Evolutionary conservation across 2,329 filamentous ascomycete genomes (phyloP), one percentile per base, ranked within the genome.

Genomic region (Apiospora pterosperma): DNA sequence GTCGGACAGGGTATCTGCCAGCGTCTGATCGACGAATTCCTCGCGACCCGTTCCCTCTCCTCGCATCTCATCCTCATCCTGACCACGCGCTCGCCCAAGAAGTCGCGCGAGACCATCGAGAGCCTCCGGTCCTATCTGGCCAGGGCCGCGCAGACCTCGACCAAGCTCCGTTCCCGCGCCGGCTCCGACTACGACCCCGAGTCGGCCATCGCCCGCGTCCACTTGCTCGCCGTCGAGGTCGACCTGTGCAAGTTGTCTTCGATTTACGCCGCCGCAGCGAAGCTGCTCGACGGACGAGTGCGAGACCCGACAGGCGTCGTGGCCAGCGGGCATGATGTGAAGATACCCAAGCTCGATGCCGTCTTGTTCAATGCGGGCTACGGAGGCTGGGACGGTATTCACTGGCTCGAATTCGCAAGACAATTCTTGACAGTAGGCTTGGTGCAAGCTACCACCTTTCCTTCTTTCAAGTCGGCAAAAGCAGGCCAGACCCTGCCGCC

Each of bases 11-110:
- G 90, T 63, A 93, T 92, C 70, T 92, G 91, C 75, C 88, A 91
- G 73, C 92, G 93, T 66, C 84, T 97, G 64, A 95, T 97, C 71
- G 92, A 97, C 80, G 92, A 97, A 72, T 97, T 97, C 81, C 87
- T 97, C 66, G 80, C 83, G 65, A 87, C 87, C 14, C 88, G 88
- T 39, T 86, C 90, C 36, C 81, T 87, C 60, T 82, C 83, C 36
- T 85, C 92, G 64, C 88, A 90, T 72, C 86, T 98, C 55, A 86
- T 92, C 70, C 84, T 97, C 63, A 88, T 97, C 68, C 89, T 92
- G 68, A 97, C 93, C 6, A 97, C 95, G 1, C 91, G 95, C 68
- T 90, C 89, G 72, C 75, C 83, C 52, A 79, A 82, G 67, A 97
- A 97, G 80, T 91, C 90, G 61, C 83, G 85, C 65, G 89, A 91